Evolutionary conservation across 2,329 filamentous ascomycete species (phyloP).

Genomic region (Fusarium sulawesiense): DNA sequence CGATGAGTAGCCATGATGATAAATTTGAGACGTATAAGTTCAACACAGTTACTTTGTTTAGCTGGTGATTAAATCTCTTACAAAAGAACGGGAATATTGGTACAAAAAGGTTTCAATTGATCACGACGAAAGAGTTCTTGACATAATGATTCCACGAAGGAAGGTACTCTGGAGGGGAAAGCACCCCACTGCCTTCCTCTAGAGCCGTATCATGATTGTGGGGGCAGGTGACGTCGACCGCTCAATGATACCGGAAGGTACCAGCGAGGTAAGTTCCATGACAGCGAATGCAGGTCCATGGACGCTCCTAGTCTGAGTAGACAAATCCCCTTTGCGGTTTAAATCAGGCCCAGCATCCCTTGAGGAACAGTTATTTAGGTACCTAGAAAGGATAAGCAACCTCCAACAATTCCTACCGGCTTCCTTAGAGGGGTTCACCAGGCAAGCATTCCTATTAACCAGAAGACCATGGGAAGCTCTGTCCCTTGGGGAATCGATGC

Average conservation of each 20-base stretch:
- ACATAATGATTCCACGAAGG: neutral
- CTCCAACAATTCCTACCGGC: neutral
- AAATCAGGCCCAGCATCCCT: neutral
- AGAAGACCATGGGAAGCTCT: neutral
- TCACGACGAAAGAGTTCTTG: constrained; percentile 1
- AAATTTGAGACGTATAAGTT: neutral
- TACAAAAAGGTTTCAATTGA: neutral
- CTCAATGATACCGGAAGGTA: neutral
- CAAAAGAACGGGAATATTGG: neutral
- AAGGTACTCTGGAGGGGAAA: constrained; percentile 1
- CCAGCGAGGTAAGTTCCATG: neutral
- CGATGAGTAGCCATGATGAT: constrained; percentile 37
- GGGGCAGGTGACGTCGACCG: constrained; percentile 37
- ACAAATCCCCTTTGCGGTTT: no score
- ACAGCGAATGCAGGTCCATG: neutral
- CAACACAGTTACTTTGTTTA: neutral
- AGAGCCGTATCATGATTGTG: constrained; percentile 14
- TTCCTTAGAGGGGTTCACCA: neutral
- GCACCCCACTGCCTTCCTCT: constrained; percentile 8
- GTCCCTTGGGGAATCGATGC: constrained; percentile 1
- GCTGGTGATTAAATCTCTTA: neutral
- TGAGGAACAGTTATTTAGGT: neutral
- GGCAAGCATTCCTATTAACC: neutral
- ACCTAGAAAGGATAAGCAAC: neutral
- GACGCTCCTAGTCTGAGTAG: neutral